These are phyloP conservation scores for Crucihimalaya himalaica DNA, from an alignment of 345 rosid species.

Conservation along the genomic window DNA sequence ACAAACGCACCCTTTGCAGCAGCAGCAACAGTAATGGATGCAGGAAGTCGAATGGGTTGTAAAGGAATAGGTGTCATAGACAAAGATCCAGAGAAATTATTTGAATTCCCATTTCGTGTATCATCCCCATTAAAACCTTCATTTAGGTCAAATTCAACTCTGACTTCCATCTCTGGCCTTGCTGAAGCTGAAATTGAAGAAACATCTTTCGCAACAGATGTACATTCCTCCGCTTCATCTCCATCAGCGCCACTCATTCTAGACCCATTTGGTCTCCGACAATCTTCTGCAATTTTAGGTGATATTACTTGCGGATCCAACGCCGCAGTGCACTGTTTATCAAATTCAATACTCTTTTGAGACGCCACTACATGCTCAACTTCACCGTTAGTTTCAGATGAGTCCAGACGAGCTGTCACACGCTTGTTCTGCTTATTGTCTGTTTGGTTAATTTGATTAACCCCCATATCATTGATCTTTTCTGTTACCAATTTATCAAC, in stretches of 20 bases:
- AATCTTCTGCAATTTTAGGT: constrained; percentile 41
- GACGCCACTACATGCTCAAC: constrained; percentile 33
- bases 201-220: constrained; percentile 43
- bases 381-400: too few relatives aligned
- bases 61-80: constrained; percentile 44
- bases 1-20: constrained; percentile 91
- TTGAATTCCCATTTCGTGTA: constrained; percentile 48
- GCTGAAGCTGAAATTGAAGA: constrained; percentile 43
- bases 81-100: constrained; percentile 43
- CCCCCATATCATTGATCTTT: too few relatives aligned
- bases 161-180: constrained; percentile 52
- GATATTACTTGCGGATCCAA: too few relatives aligned
- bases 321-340: too few relatives aligned
- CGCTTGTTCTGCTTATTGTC: too few relatives aligned
- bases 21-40: constrained; percentile 80
- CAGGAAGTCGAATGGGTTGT: constrained; percentile 54
- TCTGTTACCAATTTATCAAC: too few relatives aligned
- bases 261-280: constrained; percentile 43
- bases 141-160: constrained; percentile 82
- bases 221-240: constrained; percentile 53
- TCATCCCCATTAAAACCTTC: constrained; percentile 79
- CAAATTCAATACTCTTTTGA: constrained; percentile 34
- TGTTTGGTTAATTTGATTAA: too few relatives aligned
- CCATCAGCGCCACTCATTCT: constrained; percentile 42
- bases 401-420: too few relatives aligned